These are phyloP conservation scores for Cercospora brassicicola DNA, from an alignment of 2,329 filamentous ascomycete species.

Conservation along the genomic window DNA sequence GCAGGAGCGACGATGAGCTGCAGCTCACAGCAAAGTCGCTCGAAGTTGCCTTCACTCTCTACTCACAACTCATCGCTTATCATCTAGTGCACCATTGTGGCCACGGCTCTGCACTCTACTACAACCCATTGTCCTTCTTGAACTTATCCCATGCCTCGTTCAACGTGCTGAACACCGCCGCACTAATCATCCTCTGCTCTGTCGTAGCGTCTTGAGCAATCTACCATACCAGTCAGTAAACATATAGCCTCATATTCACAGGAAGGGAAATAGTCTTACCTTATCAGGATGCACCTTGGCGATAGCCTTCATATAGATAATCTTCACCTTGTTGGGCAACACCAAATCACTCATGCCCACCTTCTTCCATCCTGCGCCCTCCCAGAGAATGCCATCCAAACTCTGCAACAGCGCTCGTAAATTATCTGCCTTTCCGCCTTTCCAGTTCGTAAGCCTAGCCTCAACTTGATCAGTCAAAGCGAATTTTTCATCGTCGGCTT, in stretches of 20 bases:
- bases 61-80: background rate
- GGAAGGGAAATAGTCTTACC: slow-evolving; percentile 58
- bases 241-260: background rate
- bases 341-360: slow-evolving; percentile 91
- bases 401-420: slow-evolving; percentile 82
- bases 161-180: slow-evolving; percentile 63
- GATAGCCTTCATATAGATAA: slow-evolving; percentile 98
- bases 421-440: slow-evolving; percentile 89
- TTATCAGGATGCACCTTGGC: slow-evolving; percentile 98
- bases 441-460: slow-evolving; percentile 75
- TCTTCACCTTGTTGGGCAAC: slow-evolving; percentile 91
- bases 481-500: slow-evolving; percentile 89
- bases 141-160: slow-evolving; percentile 71
- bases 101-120: background rate
- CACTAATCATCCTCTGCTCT: slow-evolving; percentile 67
- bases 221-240: slow-evolving; percentile 39
- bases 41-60: background rate
- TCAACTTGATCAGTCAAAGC: slow-evolving; percentile 84
- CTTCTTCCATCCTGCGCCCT: slow-evolving; percentile 92
- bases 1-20: background rate
- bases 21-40: background rate
- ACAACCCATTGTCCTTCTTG: slow-evolving; percentile 62
- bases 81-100: background rate
- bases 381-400: slow-evolving; percentile 86
- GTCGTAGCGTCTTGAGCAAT: slow-evolving; percentile 64